These are phyloP conservation scores for Kazachstania sp. DNA, from an alignment of 1,139 yeast species.

Conservation along the genomic window DNA sequence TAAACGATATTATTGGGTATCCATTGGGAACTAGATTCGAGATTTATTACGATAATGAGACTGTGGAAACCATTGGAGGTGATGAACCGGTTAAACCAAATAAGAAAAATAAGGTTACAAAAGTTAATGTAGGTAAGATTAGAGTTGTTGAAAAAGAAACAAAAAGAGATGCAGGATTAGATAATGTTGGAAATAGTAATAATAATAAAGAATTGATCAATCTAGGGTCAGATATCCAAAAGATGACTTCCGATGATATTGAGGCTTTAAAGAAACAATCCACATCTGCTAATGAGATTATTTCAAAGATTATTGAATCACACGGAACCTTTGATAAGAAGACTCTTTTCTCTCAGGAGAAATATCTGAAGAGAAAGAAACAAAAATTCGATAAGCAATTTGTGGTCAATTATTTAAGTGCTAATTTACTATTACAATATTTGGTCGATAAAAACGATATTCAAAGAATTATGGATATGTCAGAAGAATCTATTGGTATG, in stretches of 20 bases:
- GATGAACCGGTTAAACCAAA: not conserved
- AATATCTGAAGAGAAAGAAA: constrained; percentile 83
- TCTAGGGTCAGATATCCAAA: constrained; percentile 69
- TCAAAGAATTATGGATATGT: constrained; percentile 65
- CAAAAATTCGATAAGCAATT: constrained; percentile 83
- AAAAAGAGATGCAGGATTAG: constrained; percentile 16
- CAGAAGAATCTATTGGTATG: constrained; percentile 74
- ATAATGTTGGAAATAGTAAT: constrained; percentile 39
- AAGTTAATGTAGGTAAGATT: constrained; percentile 20
- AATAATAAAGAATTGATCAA: constrained; percentile 67
- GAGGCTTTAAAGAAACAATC: constrained; percentile 67
- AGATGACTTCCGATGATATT: constrained; percentile 64
- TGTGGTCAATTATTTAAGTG: constrained; percentile 70
- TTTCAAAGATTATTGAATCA: constrained; percentile 69
- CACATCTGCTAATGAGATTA: constrained; percentile 70
- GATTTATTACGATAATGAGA: constrained; percentile 45
- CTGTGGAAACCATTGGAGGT: constrained; percentile 9
- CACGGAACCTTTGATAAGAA: constrained; percentile 85
- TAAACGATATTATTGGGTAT: constrained; percentile 66
- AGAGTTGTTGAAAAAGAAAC: constrained; percentile 11
- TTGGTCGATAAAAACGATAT: constrained; percentile 67
- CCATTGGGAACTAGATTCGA: constrained; percentile 89
- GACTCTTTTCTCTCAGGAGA: constrained; percentile 83
- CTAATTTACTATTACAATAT: constrained; percentile 66
- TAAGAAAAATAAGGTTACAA: constrained; percentile 18